Evolutionary conservation across 805 yeast species (phyloP), one percentile per base, ranked within the genome.

Genomic region (Ogataea pignaliae): DNA sequence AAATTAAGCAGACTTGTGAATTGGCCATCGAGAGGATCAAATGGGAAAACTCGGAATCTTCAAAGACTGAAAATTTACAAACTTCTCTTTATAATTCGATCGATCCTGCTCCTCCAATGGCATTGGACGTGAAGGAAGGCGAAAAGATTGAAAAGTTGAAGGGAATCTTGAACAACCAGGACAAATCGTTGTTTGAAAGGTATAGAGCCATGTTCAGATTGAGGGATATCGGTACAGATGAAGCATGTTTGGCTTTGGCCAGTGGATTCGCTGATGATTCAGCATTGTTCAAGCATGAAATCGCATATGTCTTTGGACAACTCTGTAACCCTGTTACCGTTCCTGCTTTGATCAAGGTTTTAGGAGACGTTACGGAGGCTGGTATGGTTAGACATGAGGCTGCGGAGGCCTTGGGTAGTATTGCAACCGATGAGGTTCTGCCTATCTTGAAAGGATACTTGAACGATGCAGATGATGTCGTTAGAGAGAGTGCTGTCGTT

Each of bases 381-480:
- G 96, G 95, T 51, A 93, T 93, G 99, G 99, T 95, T 30, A 85
- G 99, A 70, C 99, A 93, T 64, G 99, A 93, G 71, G 99, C 98
- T 46, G 99, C 98, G 21, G 99, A 93, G 70, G 99, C 99, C 21
- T 75, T 95, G 57, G 99, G 99, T 26, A 79, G 96, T 28, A 93
- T 93, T 63, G 98, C 97, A 26, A 88, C 97, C 10, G 96, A 88
- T 58, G 97, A 91, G 46, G 96, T 91, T 33, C 74, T 91, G 52
- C 97, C 97, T 13, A 84, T 93, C 31, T 78, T 95, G 60, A 77
- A 85, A 63, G 71, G 81, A 37, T 86, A 86, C 64, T 75, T 90
- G 57, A 72, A 78, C 53, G 99, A 93, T 64, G 73, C 78, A 47
- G 97, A 87, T 56, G 78, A 74, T 45, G 99, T 93, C 34, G 99